Conservation (phyloP, 208 protist genomes). For the Leishmania mexicana region DNA sequence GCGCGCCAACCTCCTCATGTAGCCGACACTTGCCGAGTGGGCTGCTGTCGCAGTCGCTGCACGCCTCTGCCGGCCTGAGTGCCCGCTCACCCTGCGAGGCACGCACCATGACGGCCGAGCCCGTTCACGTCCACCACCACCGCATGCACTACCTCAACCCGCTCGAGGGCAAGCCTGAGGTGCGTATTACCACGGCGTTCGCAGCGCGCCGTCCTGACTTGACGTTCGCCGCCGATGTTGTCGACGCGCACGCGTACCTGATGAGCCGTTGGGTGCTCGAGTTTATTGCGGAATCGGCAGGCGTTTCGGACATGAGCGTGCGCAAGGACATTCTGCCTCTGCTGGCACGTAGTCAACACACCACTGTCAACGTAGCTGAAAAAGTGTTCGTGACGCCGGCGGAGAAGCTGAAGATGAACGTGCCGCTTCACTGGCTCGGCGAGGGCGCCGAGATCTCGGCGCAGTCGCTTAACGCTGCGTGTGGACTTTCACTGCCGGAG, state of each 20-base stretch:
- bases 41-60: background rate
- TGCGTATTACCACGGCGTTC: slow-evolving; percentile 70
- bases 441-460: slow-evolving; percentile 39
- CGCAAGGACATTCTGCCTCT: slow-evolving; percentile 56
- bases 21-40: background rate
- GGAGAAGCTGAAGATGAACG: slow-evolving; percentile 49
- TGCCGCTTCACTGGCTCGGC: slow-evolving; percentile 76
- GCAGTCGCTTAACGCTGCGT: slow-evolving; percentile 59
- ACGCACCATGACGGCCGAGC: background rate
- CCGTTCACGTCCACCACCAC: slow-evolving; percentile 34
- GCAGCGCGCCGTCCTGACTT: slow-evolving; percentile 67
- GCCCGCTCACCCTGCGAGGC: slow-evolving; percentile 4
- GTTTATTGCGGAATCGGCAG: slow-evolving; percentile 63
- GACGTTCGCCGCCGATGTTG: slow-evolving; percentile 62
- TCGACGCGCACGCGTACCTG: slow-evolving; percentile 77
- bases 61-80: background rate
- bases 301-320: slow-evolving; percentile 32
- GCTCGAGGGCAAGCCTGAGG: slow-evolving; percentile 48
- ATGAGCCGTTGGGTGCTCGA: slow-evolving; percentile 77
- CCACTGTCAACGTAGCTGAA: slow-evolving; percentile 50
- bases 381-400: slow-evolving; percentile 54
- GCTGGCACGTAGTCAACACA: slow-evolving; percentile 74
- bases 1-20: background rate
- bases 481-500: slow-evolving; percentile 39
- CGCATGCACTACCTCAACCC: slow-evolving; percentile 74